These are phyloP conservation scores for Linnemannia exigua DNA, from an alignment of 192 early-diverging fungal genomes.

Conservation along the genomic window DNA sequence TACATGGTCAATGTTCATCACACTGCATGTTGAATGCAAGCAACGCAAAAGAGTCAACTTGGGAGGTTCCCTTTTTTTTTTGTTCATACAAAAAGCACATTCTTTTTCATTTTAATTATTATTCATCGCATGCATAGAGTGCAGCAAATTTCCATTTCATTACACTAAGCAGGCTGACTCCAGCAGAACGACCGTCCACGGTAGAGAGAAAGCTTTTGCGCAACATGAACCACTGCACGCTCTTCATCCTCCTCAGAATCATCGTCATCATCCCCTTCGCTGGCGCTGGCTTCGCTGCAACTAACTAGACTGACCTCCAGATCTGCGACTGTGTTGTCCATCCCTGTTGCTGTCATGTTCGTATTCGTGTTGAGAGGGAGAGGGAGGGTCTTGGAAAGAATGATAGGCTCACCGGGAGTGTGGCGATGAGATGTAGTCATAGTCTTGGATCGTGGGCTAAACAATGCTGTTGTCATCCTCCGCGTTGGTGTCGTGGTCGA, in stretches of 20 bases:
- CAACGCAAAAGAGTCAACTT: background rate
- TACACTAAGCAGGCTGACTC: background rate
- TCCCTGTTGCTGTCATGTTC: background rate
- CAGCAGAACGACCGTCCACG: background rate
- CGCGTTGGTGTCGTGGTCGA: background rate
- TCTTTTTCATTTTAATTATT: background rate
- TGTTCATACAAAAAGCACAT: background rate
- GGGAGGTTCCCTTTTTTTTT: background rate
- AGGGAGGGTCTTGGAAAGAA: background rate
- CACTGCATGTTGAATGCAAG: too few species aligned
- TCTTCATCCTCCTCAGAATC: background rate
- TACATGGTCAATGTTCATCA: too few species aligned
- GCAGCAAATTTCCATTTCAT: background rate
- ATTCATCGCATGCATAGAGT: background rate
- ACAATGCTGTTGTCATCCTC: background rate
- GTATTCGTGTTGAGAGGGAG: background rate
- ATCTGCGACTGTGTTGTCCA: background rate
- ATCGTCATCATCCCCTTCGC: background rate
- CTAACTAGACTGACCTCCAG: background rate
- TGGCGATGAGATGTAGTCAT: background rate
- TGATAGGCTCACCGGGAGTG: background rate
- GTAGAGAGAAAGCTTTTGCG: background rate
- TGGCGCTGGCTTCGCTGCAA: background rate
- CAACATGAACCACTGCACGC: background rate
- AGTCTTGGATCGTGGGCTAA: background rate